Conservation (phyloP, 495 filamentous ascomycete genomes). For the Penicillium antarcticum region DNA sequence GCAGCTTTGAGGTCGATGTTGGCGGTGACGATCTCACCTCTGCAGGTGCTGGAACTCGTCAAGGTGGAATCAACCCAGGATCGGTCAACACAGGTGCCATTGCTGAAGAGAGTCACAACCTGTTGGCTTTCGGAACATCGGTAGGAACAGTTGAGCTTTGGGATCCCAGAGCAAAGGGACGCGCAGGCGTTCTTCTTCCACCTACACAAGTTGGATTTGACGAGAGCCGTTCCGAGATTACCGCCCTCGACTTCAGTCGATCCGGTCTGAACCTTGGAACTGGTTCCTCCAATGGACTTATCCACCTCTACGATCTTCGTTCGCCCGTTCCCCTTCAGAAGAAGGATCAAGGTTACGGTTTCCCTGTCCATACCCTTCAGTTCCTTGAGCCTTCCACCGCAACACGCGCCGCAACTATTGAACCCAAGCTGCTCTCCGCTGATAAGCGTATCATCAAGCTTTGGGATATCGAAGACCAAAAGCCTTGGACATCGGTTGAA, state of each 20-base stretch:
- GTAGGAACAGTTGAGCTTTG: conserved; percentile 95
- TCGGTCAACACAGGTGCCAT: conserved; percentile 87
- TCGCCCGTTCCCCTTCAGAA: conserved; percentile 78
- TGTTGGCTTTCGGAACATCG: conserved; percentile 93
- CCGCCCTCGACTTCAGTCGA: conserved; percentile 78
- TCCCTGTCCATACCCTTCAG: conserved; percentile 83
- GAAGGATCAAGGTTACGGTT: conserved; percentile 96
- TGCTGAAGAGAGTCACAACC: conserved; percentile 85
- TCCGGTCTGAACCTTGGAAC: conserved; percentile 84
- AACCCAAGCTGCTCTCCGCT: conserved; percentile 84
- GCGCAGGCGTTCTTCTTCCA: conserved; percentile 70
- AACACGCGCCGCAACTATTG: conserved; percentile 55
- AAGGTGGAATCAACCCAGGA: conserved; percentile 78
- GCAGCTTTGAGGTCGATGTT: conserved; percentile 75
- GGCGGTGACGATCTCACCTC: conserved; percentile 73
- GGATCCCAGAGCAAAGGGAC: conserved; percentile 78
- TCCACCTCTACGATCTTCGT: conserved; percentile 89
- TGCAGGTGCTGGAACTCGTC: conserved; percentile 61
- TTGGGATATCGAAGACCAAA: conserved; percentile 78
- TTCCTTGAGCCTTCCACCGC: conserved; percentile 74
- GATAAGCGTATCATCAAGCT: conserved; percentile 98
- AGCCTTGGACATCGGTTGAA: conserved; percentile 91
- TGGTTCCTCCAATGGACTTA: conserved; percentile 85
- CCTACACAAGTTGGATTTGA: conserved; percentile 35
- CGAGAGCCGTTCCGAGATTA: conserved; percentile 69